A percentile compares a stretch with the other conserved stretches of the same genome.
Evolutionary conservation across 371 early-diverging fungal genomes (phyloP).

Genomic region (Mucor plumbeus): DNA sequence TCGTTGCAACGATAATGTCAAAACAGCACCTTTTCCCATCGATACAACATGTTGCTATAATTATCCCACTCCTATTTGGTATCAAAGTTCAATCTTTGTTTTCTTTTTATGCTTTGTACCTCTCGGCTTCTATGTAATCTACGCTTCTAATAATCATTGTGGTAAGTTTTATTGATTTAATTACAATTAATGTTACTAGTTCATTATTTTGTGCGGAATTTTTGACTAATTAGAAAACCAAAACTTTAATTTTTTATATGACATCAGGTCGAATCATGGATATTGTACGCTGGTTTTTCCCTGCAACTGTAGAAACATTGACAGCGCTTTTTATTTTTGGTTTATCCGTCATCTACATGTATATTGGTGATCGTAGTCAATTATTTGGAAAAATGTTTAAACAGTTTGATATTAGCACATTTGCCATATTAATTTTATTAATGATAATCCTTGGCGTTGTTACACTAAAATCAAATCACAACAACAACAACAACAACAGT

Average conservation of each 20-base stretch:
- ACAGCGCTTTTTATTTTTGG: slow-evolving; percentile 57
- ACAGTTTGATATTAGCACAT: slow-evolving; percentile 48
- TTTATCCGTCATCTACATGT: slow-evolving; percentile 61
- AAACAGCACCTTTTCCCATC: slow-evolving; percentile 40
- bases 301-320: slow-evolving; percentile 26
- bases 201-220: not conserved
- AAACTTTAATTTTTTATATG: not conserved
- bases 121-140: slow-evolving; percentile 33
- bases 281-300: slow-evolving; percentile 1
- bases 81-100: slow-evolving; percentile 44
- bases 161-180: slow-evolving; percentile 24
- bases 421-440: slow-evolving; percentile 45
- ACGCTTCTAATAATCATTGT: slow-evolving; percentile 15
- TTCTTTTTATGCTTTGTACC: slow-evolving; percentile 54
- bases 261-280: not conserved
- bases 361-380: slow-evolving; percentile 70
- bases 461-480: slow-evolving; percentile 45
- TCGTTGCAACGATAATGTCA: slow-evolving; percentile 60
- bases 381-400: slow-evolving; percentile 74
- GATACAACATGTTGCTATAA: slow-evolving; percentile 66
- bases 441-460: slow-evolving; percentile 50
- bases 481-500: slow-evolving; percentile 43
- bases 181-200: slow-evolving; percentile 2
- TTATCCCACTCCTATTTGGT: slow-evolving; percentile 58
- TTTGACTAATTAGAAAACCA: not conserved